Conservation (phyloP, 2,329 filamentous ascomycete species). For the Trichoderma sp. region DNA sequence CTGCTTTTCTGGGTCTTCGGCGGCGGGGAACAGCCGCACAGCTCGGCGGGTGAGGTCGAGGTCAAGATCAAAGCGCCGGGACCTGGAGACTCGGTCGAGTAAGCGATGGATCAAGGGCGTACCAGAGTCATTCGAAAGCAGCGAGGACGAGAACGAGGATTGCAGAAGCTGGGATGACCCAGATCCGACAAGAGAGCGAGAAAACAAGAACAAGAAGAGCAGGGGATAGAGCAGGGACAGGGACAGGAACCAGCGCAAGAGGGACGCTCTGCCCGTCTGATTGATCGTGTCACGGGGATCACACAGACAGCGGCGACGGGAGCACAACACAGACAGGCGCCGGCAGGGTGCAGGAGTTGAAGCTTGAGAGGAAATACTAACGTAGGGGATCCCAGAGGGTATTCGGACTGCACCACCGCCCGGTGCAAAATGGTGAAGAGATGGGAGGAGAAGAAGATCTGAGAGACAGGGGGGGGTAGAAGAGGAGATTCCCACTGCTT, state of each 20-base stretch:
- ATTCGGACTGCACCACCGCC: slow-evolving; percentile 5
- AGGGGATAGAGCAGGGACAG: background rate
- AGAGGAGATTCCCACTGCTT: background rate
- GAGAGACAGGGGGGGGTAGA: slow-evolving; percentile 4
- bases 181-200: background rate
- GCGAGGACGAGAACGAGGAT: background rate
- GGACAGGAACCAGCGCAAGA: slow-evolving; percentile 10
- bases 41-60: slow-evolving; percentile 13
- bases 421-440: slow-evolving; percentile 13
- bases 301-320: background rate
- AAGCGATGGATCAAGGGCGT: slow-evolving; percentile 19
- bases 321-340: background rate
- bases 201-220: background rate
- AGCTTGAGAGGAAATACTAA: background rate
- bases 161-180: background rate
- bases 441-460: slow-evolving; percentile 9
- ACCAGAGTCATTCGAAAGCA: slow-evolving; percentile 14
- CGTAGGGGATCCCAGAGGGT: slow-evolving; percentile 4
- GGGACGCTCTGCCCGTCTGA: background rate
- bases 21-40: slow-evolving; percentile 4
- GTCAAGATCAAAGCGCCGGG: slow-evolving; percentile 17
- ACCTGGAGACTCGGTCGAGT: slow-evolving; percentile 18
- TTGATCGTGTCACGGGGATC: background rate
- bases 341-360: background rate
- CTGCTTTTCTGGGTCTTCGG: background rate